These are phyloP conservation scores for Brassica balearica DNA, from an alignment of 441 rosid species.

Conservation along the genomic window DNA sequence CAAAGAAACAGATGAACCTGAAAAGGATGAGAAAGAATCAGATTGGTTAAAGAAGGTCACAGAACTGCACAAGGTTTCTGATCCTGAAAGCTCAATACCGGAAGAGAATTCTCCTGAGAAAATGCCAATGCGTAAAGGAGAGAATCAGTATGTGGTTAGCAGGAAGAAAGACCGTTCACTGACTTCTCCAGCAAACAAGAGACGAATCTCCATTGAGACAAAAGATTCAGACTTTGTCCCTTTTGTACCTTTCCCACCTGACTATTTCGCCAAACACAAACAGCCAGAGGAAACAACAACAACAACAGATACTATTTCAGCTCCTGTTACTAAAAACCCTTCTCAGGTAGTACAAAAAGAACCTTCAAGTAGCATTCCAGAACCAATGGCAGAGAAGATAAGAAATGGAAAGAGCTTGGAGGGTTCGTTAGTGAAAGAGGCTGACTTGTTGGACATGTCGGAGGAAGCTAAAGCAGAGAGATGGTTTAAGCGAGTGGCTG, in stretches of 20 bases:
- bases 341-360: conserved; percentile 28
- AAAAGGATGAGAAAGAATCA: conserved; percentile 49
- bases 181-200: conserved; percentile 75
- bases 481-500: conserved; percentile 89
- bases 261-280: conserved; percentile 67
- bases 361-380: conserved; percentile 40
- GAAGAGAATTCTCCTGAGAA: conserved; percentile 53
- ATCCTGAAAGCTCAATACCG: conserved; percentile 34
- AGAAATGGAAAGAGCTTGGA: conserved; percentile 80
- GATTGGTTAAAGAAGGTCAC: conserved; percentile 61
- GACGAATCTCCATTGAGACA: conserved; percentile 58
- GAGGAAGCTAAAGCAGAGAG: conserved; percentile 98
- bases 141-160: conserved; percentile 62
- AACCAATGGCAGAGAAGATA: conserved; percentile 23
- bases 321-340: conserved; percentile 28
- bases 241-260: conserved; percentile 86
- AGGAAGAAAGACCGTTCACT: conserved; percentile 66
- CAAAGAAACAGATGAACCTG: conserved; percentile 31
- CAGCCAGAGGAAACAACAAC: conserved; percentile 48
- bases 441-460: conserved; percentile 92
- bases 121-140: conserved; percentile 65
- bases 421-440: conserved; percentile 85
- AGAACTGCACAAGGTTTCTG: conserved; percentile 52
- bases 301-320: conserved; percentile 42
- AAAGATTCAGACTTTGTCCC: conserved; percentile 65